Percentiles rank a stretch among this genome's conserved stretches.
These are phyloP conservation scores for Escovopsis sp. DNA, from an alignment of 2,329 filamentous ascomycete genomes.

Conservation along the genomic window DNA sequence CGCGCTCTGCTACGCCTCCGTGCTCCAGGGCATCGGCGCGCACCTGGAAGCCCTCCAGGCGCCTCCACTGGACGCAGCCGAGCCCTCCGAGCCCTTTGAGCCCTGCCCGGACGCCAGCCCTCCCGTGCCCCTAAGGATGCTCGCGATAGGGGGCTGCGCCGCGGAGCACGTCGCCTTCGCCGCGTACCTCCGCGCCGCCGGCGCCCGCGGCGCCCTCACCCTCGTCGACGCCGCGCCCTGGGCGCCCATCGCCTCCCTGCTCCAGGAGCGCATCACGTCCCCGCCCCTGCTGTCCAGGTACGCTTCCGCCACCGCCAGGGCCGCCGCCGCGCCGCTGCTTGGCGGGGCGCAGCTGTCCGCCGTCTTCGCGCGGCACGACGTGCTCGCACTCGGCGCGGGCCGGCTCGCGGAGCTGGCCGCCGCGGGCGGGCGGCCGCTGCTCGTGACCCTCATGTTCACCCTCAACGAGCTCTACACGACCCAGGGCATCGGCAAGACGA, in stretches of 20 bases:
- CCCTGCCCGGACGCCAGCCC: not conserved
- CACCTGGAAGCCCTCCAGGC: conserved; percentile 17
- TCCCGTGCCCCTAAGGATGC: conserved; percentile 19
- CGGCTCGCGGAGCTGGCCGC: conserved; percentile 18
- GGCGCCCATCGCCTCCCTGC: conserved; percentile 43
- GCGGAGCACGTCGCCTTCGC: conserved; percentile 46
- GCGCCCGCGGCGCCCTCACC: conserved; percentile 28
- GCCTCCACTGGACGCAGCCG: not conserved
- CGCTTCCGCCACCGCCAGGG: conserved; percentile 31
- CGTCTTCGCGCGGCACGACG: conserved; percentile 33
- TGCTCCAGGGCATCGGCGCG: conserved; percentile 28
- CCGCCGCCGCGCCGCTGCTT: conserved; percentile 31
- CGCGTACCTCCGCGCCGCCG: conserved; percentile 22
- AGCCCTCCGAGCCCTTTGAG: not conserved
- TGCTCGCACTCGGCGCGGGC: conserved; percentile 25
- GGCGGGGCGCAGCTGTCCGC: conserved; percentile 21
- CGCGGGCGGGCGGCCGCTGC: conserved; percentile 20
- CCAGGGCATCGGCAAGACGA: conserved; percentile 58
- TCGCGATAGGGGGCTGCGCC: conserved; percentile 42
- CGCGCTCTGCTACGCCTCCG: conserved; percentile 60
- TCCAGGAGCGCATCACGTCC: conserved; percentile 42
- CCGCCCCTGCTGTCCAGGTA: conserved; percentile 36
- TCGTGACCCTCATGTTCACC: conserved; percentile 83
- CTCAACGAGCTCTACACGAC: conserved; percentile 86
- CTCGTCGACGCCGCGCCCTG: conserved; percentile 79